A percentile compares a stretch with the other conserved stretches of the same genome.
Evolutionary conservation across 2,329 filamentous ascomycete genomes (phyloP).

Genomic region (Alternaria triticina): DNA sequence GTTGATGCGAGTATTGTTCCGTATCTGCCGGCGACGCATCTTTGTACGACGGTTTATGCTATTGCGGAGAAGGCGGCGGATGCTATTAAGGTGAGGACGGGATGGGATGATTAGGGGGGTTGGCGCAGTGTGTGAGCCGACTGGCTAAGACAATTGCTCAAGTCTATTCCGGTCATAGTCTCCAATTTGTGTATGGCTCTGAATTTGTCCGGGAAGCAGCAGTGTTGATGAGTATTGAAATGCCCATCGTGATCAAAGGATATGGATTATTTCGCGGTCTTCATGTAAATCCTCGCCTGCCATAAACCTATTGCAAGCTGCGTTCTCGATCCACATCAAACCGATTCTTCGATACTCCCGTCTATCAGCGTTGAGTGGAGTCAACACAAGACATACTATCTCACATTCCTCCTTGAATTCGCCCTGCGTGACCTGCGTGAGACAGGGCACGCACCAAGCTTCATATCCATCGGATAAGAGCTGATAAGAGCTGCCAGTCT

Average conservation of each 20-base stretch:
- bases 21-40: constrained; percentile 8
- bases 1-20: not conserved
- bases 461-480: not conserved
- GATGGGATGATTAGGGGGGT: not conserved
- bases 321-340: no score
- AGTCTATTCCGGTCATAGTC: not conserved
- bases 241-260: not conserved
- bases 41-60: constrained; percentile 32
- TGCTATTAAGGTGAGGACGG: constrained; percentile 23
- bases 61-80: constrained; percentile 27
- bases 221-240: not conserved
- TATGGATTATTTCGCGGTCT: not conserved
- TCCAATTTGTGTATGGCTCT: no score
- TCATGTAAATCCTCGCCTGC: not conserved
- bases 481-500: no score
- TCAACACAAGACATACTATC: not conserved
- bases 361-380: not conserved
- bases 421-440: no score
- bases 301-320: not conserved
- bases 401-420: no score
- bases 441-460: not conserved
- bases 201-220: no score
- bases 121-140: not conserved
- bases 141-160: not conserved
- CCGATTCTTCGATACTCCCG: not conserved